Percentiles rank a stretch among this genome's conserved stretches.
phyloP scores from a whole-genome alignment of 1,284 basidiomycete species.

The Pseudozyma hubeiensis region DNA sequence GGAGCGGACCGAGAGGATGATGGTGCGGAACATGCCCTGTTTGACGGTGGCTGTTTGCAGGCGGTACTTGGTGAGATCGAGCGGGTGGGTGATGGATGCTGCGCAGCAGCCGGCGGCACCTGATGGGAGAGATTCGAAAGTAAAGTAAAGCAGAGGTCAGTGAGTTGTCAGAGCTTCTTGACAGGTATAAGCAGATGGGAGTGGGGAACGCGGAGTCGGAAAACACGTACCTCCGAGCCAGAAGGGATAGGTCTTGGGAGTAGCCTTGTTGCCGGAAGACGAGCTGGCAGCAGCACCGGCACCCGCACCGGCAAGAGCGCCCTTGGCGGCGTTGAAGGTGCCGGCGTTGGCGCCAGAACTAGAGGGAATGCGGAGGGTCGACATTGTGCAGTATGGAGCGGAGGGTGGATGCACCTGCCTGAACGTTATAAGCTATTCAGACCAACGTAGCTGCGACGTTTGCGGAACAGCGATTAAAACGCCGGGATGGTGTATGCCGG shows the following conservation, averaged over 20 bases:
- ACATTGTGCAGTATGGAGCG: constrained; percentile 5
- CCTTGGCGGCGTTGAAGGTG: constrained; percentile 47
- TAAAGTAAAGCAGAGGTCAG: not conserved
- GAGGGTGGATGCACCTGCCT: no score
- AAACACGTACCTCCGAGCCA: constrained; percentile 62
- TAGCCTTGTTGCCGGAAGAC: constrained; percentile 20
- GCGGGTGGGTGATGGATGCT: constrained; percentile 67
- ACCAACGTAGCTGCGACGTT: no score
- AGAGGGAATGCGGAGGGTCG: constrained; percentile 36
- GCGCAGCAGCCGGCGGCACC: constrained; percentile 51
- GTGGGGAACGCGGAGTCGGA: no score
- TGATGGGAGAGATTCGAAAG: not conserved
- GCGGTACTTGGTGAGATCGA: constrained; percentile 69
- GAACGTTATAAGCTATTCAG: no score
- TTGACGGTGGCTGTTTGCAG: constrained; percentile 65
- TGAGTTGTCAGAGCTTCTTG: no score
- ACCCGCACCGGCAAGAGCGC: constrained; percentile 43
- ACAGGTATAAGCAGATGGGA: no score
- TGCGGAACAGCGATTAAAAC: no score
- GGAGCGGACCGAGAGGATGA: constrained; percentile 31
- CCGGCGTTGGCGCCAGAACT: constrained; percentile 29
- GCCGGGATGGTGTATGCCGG: not conserved
- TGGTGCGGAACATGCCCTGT: constrained; percentile 55
- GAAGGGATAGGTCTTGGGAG: constrained; percentile 59
- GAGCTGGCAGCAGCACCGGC: constrained; percentile 32